phyloP scores from a whole-genome alignment of 768 basidiomycete genomes.

The Filobasidium floriforme region DNA sequence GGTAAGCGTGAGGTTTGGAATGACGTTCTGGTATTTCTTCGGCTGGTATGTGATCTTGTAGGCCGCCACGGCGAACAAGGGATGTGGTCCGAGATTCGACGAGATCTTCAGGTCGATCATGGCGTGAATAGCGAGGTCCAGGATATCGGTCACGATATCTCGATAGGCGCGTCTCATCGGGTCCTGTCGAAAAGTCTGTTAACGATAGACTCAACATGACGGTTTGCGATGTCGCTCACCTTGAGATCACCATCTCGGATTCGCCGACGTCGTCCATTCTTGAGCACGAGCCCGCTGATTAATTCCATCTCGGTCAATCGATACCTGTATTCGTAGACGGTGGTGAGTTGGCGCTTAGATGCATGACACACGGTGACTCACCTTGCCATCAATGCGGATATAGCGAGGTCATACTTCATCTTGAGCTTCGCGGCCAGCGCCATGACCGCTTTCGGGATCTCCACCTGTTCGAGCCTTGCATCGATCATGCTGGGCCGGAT shows the following conservation, averaged over 20 bases:
- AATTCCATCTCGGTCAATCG: conserved; percentile 24
- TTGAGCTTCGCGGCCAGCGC: conserved; percentile 7
- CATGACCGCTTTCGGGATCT: conserved; percentile 7
- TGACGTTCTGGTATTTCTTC: background rate
- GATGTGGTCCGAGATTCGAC: conserved; percentile 15
- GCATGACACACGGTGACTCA: background rate
- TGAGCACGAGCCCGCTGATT: conserved; percentile 21
- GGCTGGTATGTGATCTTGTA: conserved; percentile 25
- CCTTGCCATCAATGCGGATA: conserved; percentile 9
- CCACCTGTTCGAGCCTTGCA: background rate
- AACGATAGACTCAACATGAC: background rate
- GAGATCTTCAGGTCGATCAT: conserved; percentile 9
- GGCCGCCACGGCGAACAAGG: conserved; percentile 25
- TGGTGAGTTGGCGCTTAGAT: too few species aligned
- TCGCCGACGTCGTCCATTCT: conserved; percentile 20
- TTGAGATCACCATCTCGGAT: conserved; percentile 25
- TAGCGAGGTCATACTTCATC: conserved; percentile 10
- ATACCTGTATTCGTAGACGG: conserved; percentile 11
- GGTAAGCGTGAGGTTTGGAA: background rate
- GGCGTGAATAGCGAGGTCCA: conserved; percentile 13
- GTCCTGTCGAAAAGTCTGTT: conserved; percentile 1
- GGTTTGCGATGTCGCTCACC: conserved; percentile 3
- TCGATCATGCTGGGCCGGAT: background rate
- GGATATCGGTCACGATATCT: background rate
- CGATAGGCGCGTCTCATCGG: conserved; percentile 15